phyloP scores from a whole-genome alignment of 2,329 filamentous ascomycete genomes.

The Paecilomyces sp. region DNA sequence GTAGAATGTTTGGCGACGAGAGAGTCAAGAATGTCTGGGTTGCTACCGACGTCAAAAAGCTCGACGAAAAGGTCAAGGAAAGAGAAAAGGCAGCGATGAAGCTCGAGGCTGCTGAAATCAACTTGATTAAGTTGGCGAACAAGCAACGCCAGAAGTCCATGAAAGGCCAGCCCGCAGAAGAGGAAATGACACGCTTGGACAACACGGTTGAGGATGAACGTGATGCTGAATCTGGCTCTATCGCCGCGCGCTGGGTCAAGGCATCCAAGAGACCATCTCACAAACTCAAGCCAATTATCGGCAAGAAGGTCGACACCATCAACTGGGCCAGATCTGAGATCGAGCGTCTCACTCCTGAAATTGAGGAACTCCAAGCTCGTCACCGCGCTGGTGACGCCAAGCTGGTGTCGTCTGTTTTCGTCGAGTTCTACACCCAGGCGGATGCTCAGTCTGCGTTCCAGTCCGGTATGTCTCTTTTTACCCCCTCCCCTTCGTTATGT shows the following conservation, averaged over 20 bases:
- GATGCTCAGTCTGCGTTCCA: slow-evolving; percentile 85
- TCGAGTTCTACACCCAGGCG: slow-evolving; percentile 78
- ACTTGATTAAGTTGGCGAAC: slow-evolving; percentile 74
- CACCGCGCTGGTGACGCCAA: slow-evolving; percentile 60
- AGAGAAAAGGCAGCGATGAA: slow-evolving; percentile 73
- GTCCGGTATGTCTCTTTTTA: slow-evolving; percentile 34
- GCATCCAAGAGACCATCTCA: slow-evolving; percentile 71
- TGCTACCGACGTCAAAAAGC: slow-evolving; percentile 64
- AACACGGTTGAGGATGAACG: slow-evolving; percentile 44
- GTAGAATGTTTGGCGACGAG: slow-evolving; percentile 69
- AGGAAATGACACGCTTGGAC: slow-evolving; percentile 26
- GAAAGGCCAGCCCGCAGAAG: slow-evolving; percentile 41
- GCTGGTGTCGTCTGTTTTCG: slow-evolving; percentile 71
- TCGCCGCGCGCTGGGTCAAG: slow-evolving; percentile 69
- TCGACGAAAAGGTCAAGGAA: slow-evolving; percentile 74
- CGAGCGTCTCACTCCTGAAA: slow-evolving; percentile 64
- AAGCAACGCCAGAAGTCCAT: slow-evolving; percentile 59
- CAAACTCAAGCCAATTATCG: slow-evolving; percentile 62
- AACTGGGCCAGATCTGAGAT: slow-evolving; percentile 78
- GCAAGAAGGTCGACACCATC: slow-evolving; percentile 91
- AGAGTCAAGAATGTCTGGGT: slow-evolving; percentile 82
- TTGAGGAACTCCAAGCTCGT: slow-evolving; percentile 59
- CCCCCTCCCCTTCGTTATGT: neutral
- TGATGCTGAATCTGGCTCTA: slow-evolving; percentile 60
- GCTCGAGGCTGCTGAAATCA: slow-evolving; percentile 79